These are phyloP conservation scores for Nicotiana rustica DNA, from an alignment of 305 asterid genomes.

Conservation along the genomic window DNA sequence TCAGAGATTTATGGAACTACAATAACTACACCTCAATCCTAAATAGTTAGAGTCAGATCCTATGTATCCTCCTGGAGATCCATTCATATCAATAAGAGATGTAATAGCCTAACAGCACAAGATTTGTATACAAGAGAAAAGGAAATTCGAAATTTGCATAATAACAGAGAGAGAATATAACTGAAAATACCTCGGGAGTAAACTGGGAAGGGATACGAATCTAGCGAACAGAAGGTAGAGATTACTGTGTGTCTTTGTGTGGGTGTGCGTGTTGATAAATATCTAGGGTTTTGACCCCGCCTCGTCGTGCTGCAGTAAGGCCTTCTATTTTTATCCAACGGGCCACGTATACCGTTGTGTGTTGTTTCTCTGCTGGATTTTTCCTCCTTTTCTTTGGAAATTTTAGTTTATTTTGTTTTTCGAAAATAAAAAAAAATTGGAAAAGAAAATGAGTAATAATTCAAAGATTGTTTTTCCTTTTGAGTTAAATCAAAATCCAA, in stretches of 20 bases:
- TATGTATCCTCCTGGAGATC: not conserved
- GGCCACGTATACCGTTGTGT: not conserved
- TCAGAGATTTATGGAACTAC: not conserved
- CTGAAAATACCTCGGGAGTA: not conserved
- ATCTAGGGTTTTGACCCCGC: conserved; percentile 22
- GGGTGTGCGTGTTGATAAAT: not conserved
- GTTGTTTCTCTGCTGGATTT: not conserved
- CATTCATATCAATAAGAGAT: not conserved
- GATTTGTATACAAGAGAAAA: too few species aligned
- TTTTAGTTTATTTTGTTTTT: too few species aligned
- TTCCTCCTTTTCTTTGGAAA: not conserved
- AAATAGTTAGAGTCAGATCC: not conserved
- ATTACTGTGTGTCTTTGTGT: not conserved
- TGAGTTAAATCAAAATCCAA: too few species aligned
- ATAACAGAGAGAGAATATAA: not conserved
- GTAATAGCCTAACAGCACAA: too few species aligned
- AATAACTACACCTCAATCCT: not conserved
- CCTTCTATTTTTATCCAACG: not conserved
- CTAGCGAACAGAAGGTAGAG: not conserved
- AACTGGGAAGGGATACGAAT: not conserved
- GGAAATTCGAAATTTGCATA: too few species aligned
- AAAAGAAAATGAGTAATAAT: too few species aligned
- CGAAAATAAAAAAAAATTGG: too few species aligned
- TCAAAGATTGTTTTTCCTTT: too few species aligned
- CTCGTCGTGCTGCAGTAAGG: not conserved